Base-by-base conservation (phyloP, 176 grass and related monocot genomes). In the Zoysia pacifica region DNA sequence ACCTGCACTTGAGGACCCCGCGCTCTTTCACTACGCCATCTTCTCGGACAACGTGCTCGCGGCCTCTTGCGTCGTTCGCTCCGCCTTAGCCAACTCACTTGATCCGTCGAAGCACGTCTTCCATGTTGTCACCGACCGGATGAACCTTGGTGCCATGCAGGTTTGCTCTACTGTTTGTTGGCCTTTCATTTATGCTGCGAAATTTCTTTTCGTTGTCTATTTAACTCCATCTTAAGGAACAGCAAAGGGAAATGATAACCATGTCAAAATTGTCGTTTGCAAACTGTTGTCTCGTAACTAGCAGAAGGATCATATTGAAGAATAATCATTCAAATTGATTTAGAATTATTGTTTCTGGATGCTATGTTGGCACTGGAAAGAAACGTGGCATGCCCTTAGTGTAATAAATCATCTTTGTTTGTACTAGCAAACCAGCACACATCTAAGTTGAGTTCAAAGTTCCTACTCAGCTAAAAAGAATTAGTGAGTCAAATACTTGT, bases 71-170 rank as follows among this genome's bases (percentile, higher is more conserved):
- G 96, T 99, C 62, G 92, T 99, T 47, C 91, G 93, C 65, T 99
- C 96, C 54, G 88, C 92, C 41, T 90, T 99, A 5, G 85, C 83
- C 72, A 94, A 99, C 58, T 88, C 96, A 19, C 20, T 15, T 28
- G 92, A 99, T 15, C 92, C 96, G 46, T 89, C 83, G 1, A 92
- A 79, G 78, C 96, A 99, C 72, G 90, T 93, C 53, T 99, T 99
- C 82, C 96, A 99, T 51, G 96, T 99, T 8, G 96, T 99, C 72
- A 99, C 96, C 3, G 96, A 99, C 20, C 79, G 96, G 41, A 99
- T 99, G 96, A 99, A 99, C 76, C 92, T 99, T n/a, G 92, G 92
- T 16, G 96, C 96, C 48, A 99, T 99, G 96, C 96, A 99, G 88
- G 96, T 99, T 58, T 69, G 78, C 80, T 41, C 61, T n/a, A 58